phyloP scores from a whole-genome alignment of 495 filamentous ascomycete genomes.

The Penicillium salamii region DNA sequence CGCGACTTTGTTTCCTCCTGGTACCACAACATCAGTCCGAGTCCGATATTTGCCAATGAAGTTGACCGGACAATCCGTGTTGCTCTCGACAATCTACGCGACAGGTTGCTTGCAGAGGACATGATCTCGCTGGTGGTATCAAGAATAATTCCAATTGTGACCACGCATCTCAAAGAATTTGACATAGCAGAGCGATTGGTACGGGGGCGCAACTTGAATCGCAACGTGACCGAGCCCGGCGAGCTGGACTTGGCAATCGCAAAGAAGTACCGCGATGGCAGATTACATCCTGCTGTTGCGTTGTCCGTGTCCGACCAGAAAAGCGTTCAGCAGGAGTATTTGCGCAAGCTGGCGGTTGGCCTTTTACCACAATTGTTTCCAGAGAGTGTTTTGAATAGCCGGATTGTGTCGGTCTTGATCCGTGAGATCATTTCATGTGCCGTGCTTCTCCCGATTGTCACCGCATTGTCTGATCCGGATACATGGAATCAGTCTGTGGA shows the following conservation, averaged over 20 bases:
- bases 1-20: slow-evolving; percentile 86
- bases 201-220: slow-evolving; percentile 79
- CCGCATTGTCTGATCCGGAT: slow-evolving; percentile 71
- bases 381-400: slow-evolving; percentile 67
- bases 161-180: slow-evolving; percentile 87
- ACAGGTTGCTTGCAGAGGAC: slow-evolving; percentile 69
- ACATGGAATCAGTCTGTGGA: slow-evolving; percentile 97
- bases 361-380: slow-evolving; percentile 78
- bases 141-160: slow-evolving; percentile 82
- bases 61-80: slow-evolving; percentile 75
- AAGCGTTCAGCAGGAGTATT: slow-evolving; percentile 78
- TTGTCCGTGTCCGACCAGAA: slow-evolving; percentile 79
- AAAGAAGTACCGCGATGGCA: slow-evolving; percentile 84
- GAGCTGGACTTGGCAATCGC: slow-evolving; percentile 94
- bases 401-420: slow-evolving; percentile 73
- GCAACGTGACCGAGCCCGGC: slow-evolving; percentile 91
- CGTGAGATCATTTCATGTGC: slow-evolving; percentile 73
- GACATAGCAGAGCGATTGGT: slow-evolving; percentile 86
- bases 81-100: slow-evolving; percentile 67
- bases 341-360: slow-evolving; percentile 65
- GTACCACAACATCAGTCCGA: slow-evolving; percentile 83
- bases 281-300: slow-evolving; percentile 84
- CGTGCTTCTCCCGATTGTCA: slow-evolving; percentile 38
- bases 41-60: slow-evolving; percentile 76
- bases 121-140: slow-evolving; percentile 76